Percentiles rank a stretch among this genome's conserved stretches.
phyloP scores from a whole-genome alignment of 75 land plant species.

The Adiantum capillusveneris region DNA sequence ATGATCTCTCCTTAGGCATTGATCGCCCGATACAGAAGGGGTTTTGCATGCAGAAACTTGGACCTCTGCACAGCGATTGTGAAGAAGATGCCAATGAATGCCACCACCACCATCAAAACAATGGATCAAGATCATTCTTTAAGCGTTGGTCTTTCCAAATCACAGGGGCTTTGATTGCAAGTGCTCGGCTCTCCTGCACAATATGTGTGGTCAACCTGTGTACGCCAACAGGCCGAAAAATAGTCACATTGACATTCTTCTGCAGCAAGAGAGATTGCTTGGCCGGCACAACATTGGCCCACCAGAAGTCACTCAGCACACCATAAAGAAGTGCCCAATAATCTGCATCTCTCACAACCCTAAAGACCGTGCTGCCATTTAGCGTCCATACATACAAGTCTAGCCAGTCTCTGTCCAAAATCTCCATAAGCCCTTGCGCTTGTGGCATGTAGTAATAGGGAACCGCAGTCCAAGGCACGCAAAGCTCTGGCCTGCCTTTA shows the following conservation, averaged over 20 bases:
- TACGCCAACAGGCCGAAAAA: constrained; percentile 6
- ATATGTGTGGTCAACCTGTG: constrained; percentile 13
- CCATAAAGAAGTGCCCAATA: constrained; percentile 52
- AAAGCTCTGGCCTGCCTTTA: constrained; percentile 18
- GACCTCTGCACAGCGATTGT: too few relatives aligned
- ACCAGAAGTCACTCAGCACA: constrained; percentile 66
- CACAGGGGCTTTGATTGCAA: constrained; percentile 15
- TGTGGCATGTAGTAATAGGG: constrained; percentile 62
- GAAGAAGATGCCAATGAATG: too few relatives aligned
- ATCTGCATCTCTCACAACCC: constrained; percentile 34
- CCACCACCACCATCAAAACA: too few relatives aligned
- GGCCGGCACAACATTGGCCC: constrained; percentile 55
- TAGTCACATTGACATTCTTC: constrained; percentile 7
- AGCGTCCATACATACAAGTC: constrained; percentile 75
- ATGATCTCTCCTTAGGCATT: too few relatives aligned
- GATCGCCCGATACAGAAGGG: too few relatives aligned
- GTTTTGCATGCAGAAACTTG: too few relatives aligned
- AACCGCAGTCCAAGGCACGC: constrained; percentile 41
- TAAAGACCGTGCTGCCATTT: constrained; percentile 48
- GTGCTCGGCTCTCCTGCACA: constrained; percentile 12
- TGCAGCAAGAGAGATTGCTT: constrained; percentile 10
- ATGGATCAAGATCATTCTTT: too few relatives aligned
- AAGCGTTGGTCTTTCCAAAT: constrained; percentile 7
- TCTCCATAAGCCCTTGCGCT: constrained; percentile 67
- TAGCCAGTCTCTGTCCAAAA: constrained; percentile 61